Base-by-base conservation (phyloP, 2,329 filamentous ascomycete species). In the Trichophyton benhamiae region DNA sequence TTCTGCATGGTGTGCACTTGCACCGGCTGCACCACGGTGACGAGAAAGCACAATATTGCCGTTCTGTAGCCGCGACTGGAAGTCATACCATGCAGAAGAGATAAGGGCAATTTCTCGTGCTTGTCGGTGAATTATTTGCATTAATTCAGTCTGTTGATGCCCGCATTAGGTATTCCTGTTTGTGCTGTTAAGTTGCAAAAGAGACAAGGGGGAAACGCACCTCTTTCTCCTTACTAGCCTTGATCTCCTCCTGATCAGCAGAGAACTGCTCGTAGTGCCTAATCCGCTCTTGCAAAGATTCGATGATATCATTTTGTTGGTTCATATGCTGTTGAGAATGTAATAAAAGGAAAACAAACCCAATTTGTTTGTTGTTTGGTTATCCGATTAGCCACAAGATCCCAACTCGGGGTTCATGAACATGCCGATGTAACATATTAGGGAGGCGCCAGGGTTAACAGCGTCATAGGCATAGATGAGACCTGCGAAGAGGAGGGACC, bases 21-120 rank as follows among this genome's bases (percentile, higher is more conserved):
- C 63, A 55, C 66, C 64, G 27, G 64, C 67, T 62, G 66, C 65
- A 60, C 74, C 68, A 22, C 75, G 72, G 63, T 76, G 74, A 62
- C 74, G 71, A 36, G 75, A 72, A 52, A 75, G 63, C 57, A 69
- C 72, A 63, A 75, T 70, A 65, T 76, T 78, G 65, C 72, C 74
- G 61, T 74, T 77, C 59, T 77, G 75, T 60, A 77, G 68, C 22
- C 76, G 73, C 60, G 74, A 72, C 61, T 78, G 76, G 53, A 78
- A 71, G 58, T 78, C 74, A 63, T 76, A 77, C 77, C 77, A 79
- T 8, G 77, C 76, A 5, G 76, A 77, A 61, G 72, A 74, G 60
- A 79, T 74, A 48, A 79, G 73, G 46, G 70, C 68, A 30, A 79
- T 71, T 65, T 79, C 77, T 38, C 76, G 74, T 30, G 72, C 69